Base-by-base conservation (phyloP, 176 grass and related monocot genomes). In the Carex cristatella region DNA sequence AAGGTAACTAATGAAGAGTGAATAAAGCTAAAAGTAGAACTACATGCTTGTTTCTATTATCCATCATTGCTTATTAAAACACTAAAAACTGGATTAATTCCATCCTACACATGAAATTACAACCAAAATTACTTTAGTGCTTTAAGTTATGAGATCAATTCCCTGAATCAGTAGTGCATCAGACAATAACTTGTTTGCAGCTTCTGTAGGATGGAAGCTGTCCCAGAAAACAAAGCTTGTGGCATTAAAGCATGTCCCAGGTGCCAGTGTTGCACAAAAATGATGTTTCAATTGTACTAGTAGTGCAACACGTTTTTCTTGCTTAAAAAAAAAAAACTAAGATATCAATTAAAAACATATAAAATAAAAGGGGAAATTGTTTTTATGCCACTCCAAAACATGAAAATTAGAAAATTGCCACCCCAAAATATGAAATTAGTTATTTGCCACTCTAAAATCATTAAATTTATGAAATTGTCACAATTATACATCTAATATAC, bases 181-280 rank as follows among this genome's bases (percentile, higher is more conserved):
- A 54, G 93, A 87, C 85, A 99, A 85, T 83, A 92, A 85, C 84
- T 86, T 92, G 89, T 99, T 99, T 42, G 96, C 89, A 10, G 96
- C 90, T 87, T 95, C 93, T 3, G 93, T 92, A 53, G 96, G 96
- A 87, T 99, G 96, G 88, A 94, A 90, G 7, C 96, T 92, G 78
- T 99, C 96, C 96, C 93, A 99, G 89, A 99, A 99, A 57, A 99
- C 93, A 72, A 94, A 99, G 0, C 91, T 91, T 1, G 96, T 95
- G 35, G 96, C 93, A 86, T 95, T 94, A 69, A 80, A 35, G 91
- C 96, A 98, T 57, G 93, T 99, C 65, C 93, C 96, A 30, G 87
- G 87, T 28, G 96, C 71, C 5, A 87, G 92, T 67, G 78, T 94
- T 80, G 87, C 96, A 99, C 49, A 95, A 89, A 66, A 98, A 83